Conservation (phyloP, 345 rosid genomes). For the Laguncularia racemosa region DNA sequence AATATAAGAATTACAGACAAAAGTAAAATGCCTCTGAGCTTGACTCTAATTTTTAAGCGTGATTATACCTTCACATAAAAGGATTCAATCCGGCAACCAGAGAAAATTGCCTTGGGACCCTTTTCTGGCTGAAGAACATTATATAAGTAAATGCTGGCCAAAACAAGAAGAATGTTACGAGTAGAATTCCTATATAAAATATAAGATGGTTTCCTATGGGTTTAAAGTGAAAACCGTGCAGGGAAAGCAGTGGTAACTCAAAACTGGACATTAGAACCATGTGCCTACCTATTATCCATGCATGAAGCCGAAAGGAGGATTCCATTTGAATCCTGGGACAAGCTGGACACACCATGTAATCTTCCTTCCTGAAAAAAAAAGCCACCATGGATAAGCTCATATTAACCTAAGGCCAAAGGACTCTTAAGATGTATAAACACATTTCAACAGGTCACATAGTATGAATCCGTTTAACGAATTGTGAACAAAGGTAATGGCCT, state of each 20-base stretch:
- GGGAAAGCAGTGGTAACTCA: background rate
- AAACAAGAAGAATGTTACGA: slow-evolving; percentile 1
- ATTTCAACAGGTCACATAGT: no score
- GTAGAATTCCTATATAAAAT: no score
- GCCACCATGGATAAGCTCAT: no score
- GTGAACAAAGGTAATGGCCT: background rate
- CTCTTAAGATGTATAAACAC: no score
- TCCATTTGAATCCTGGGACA: slow-evolving; percentile 86
- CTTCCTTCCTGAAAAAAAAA: slow-evolving; percentile 39
- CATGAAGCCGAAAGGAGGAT: slow-evolving; percentile 77
- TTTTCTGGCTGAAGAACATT: slow-evolving; percentile 68
- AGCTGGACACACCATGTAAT: slow-evolving; percentile 72
- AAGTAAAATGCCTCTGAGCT: background rate
- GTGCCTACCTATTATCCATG: slow-evolving; percentile 71
- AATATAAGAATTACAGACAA: background rate
- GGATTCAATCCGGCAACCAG: slow-evolving; percentile 72
- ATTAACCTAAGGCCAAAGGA: no score
- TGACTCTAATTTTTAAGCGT: background rate
- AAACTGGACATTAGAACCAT: no score
- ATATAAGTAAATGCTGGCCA: slow-evolving; percentile 66
- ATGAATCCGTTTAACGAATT: no score
- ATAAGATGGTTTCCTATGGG: no score
- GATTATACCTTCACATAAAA: slow-evolving; percentile 74
- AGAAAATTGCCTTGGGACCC: slow-evolving; percentile 63
- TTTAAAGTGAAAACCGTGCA: background rate